Evolutionary conservation across 805 yeast genomes (phyloP), one percentile per base, ranked within the genome.

Genomic region (Yarrowia yakushimensis): DNA sequence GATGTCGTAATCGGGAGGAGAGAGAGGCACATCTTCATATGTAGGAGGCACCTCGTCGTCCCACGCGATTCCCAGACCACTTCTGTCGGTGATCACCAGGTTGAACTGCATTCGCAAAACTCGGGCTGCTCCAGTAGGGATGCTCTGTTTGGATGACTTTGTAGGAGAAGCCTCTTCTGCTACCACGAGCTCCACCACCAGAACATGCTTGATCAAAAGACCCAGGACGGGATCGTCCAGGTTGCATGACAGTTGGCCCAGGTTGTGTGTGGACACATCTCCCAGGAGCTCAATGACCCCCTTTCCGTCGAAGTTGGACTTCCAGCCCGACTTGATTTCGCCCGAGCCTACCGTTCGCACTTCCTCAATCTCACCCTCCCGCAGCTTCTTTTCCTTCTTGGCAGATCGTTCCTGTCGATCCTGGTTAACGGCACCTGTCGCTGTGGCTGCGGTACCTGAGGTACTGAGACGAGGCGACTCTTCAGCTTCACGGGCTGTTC

Each of bases 41-140:
- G 91, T 88, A 0, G 99, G 99, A 1, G 99, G 99, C 17, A 96
- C 98, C 74, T 94, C 99, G 71, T 93, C 97, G 74, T 93, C 97
- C 98, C 99, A 94, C 0, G 97, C 88, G 30, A 94, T 90, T 4
- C 99, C 99, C 42, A 94, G 79, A 0, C 99, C 99, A 0, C 96
- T 87, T 64, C 98, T 79, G 71, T 92, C 98, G 2, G 96, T 88
- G 22, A 94, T 75, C 2, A 79, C 78, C n/a, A 93, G 69, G 67
- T 87, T 86, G 76, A 94, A 93, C 73, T 92, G 97, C 97, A 94
- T 94, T 66, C 98, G 78, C 65, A 94, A 77, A 1, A 94, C 96
- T 54, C 99, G 78, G 0, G 99, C 99, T 4, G 96, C 89, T 15
- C 99, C 99, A 0, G 98, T 94, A 7, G 74, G 72, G 4, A 76